These are phyloP conservation scores for Extremus antarcticus DNA, from an alignment of 495 filamentous ascomycete species.

Conservation along the genomic window DNA sequence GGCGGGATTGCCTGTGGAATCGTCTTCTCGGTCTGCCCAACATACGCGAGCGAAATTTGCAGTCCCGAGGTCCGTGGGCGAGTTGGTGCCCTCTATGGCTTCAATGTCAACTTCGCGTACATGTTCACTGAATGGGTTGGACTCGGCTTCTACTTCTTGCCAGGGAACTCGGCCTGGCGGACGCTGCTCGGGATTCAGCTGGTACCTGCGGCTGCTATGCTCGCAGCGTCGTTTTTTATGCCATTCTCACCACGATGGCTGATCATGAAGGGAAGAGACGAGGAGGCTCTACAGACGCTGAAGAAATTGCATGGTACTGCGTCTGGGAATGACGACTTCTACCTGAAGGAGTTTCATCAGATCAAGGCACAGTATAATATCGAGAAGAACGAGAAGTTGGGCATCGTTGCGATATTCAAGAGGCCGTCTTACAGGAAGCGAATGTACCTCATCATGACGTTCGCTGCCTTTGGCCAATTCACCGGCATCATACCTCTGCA, in stretches of 20 bases:
- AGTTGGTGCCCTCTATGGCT: neutral
- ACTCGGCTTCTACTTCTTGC: neutral
- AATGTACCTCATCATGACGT: neutral
- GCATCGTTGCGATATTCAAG: neutral
- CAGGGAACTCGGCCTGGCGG: constrained; percentile 3
- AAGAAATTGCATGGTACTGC: neutral
- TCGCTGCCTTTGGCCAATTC: neutral
- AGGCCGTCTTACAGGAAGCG: neutral
- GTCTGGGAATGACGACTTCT: constrained; percentile 15
- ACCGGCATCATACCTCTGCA: neutral
- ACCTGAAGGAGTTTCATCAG: constrained; percentile 6
- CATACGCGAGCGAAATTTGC: neutral
- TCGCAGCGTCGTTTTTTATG: constrained; percentile 28
- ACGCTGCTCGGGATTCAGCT: constrained; percentile 3
- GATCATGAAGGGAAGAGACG: constrained; percentile 36
- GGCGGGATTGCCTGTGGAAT: neutral
- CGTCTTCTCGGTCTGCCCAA: neutral
- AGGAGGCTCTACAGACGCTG: constrained; percentile 26
- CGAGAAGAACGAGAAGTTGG: neutral
- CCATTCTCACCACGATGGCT: constrained; percentile 41
- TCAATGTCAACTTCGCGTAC: neutral
- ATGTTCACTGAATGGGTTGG: neutral
- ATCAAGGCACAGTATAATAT: neutral
- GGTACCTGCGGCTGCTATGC: constrained; percentile 2
- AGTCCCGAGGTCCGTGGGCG: neutral